phyloP scores from a whole-genome alignment of 306 rosid species.

The Sesbania bispinosa region DNA sequence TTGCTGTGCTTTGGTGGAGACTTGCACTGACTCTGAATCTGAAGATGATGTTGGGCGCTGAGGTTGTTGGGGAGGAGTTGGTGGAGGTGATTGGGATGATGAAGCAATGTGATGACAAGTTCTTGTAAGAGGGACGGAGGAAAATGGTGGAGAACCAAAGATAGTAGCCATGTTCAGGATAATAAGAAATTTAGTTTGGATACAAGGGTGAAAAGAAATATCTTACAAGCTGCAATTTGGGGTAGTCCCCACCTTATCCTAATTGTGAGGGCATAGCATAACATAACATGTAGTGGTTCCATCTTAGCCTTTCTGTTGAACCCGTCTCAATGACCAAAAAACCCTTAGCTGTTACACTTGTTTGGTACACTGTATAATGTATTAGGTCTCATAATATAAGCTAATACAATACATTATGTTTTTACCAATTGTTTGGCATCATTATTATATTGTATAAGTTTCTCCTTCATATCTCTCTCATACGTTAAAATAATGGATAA shows the following conservation, averaged over 20 bases:
- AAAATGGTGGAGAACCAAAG: slow-evolving; percentile 62
- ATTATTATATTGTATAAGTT: no score
- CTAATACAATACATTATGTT: no score
- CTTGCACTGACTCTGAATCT: slow-evolving; percentile 42
- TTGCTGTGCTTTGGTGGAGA: slow-evolving; percentile 35
- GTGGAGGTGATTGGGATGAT: slow-evolving; percentile 50
- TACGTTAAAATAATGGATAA: no score
- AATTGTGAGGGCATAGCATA: not conserved
- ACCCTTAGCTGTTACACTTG: no score
- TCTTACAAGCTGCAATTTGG: not conserved
- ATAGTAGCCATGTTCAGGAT: slow-evolving; percentile 65
- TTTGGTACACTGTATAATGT: no score
- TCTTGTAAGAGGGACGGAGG: slow-evolving; percentile 64
- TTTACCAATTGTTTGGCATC: no score
- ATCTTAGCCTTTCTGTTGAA: slow-evolving; percentile 12
- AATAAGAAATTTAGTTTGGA: slow-evolving; percentile 21
- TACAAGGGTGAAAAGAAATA: not conserved
- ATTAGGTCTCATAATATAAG: no score
- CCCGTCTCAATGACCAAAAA: no score
- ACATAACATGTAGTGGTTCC: not conserved
- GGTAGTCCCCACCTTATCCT: slow-evolving; percentile 52
- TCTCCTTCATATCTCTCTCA: no score
- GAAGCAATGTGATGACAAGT: slow-evolving; percentile 49
- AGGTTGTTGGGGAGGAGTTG: slow-evolving; percentile 46
- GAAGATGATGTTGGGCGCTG: slow-evolving; percentile 39